Evolutionary conservation across 257 asterid genomes (phyloP).

Genomic region (Nicotiana paniculata): DNA sequence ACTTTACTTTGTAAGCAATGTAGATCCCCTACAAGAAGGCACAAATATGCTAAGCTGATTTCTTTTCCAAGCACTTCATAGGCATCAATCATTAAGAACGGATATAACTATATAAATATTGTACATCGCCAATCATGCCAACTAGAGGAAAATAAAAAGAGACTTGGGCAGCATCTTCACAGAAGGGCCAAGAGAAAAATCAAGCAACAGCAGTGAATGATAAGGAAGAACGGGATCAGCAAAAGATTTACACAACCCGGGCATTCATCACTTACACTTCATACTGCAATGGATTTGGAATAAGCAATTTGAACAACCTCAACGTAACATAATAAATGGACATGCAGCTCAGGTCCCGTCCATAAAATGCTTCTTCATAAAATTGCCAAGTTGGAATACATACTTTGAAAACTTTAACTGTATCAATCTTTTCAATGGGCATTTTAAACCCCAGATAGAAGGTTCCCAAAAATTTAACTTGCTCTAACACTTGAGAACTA

Average conservation of each 20-base stretch:
- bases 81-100: not conserved
- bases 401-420: not conserved
- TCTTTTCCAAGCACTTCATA: not conserved
- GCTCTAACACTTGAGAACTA: slow-evolving; percentile 14
- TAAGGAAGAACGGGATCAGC: not conserved
- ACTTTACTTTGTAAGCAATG: not conserved
- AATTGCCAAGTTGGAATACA: not conserved
- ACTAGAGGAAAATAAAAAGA: not conserved
- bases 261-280: not conserved
- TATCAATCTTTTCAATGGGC: not conserved
- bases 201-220: not conserved
- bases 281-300: not conserved
- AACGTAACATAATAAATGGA: not conserved
- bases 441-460: not conserved
- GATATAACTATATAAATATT: not conserved
- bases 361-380: not conserved
- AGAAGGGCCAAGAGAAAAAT: not conserved
- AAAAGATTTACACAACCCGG: not conserved
- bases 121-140: not conserved
- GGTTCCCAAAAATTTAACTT: slow-evolving; percentile 11
- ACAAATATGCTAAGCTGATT: not conserved
- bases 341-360: not conserved
- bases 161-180: not conserved
- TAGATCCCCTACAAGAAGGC: not conserved
- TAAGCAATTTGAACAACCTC: not conserved